A percentile compares a stretch with the other conserved stretches of the same genome.
Conservation (phyloP, 768 basidiomycete species). For the Pleurotus eryngii region DNA sequence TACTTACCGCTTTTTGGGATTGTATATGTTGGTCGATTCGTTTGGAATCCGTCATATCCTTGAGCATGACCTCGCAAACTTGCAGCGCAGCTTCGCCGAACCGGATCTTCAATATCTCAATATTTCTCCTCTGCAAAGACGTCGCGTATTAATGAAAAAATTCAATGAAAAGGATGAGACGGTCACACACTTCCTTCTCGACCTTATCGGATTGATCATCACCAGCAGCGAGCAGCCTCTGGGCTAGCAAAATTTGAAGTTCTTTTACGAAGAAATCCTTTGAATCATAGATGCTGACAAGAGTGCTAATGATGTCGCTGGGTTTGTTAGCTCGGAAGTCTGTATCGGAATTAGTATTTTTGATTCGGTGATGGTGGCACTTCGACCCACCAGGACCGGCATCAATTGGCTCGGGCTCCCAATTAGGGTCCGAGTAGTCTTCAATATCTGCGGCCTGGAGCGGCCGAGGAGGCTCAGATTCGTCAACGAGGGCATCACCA, state of each 20-base stretch:
- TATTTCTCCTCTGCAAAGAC: constrained; percentile 69
- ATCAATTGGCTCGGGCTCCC: constrained; percentile 96
- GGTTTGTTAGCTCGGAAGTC: constrained; percentile 91
- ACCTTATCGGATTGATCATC: constrained; percentile 80
- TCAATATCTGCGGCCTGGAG: constrained; percentile 75
- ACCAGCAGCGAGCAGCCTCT: constrained; percentile 74
- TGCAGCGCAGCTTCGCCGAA: constrained; percentile 93
- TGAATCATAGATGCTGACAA: constrained; percentile 97
- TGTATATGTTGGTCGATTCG: constrained; percentile 88
- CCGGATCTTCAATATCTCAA: constrained; percentile 92
- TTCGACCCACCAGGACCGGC: constrained; percentile 80
- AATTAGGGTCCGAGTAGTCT: constrained; percentile 87
- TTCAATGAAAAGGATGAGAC: neutral
- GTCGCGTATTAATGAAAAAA: neutral
- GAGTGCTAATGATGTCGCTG: constrained; percentile 91
- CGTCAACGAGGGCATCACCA: constrained; percentile 79
- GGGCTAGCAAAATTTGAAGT: constrained; percentile 87
- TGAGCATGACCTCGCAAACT: constrained; percentile 97
- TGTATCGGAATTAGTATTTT: constrained; percentile 23
- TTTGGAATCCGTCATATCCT: constrained; percentile 93
- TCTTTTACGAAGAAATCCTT: constrained; percentile 96
- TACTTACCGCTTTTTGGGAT: constrained; percentile 59
- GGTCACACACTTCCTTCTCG: constrained; percentile 54
- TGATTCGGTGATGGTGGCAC: neutral
- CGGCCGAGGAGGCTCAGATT: constrained; percentile 76